Conservation (phyloP, 352 stramenopile genomes). For the Saprolegnia parasitica region DNA sequence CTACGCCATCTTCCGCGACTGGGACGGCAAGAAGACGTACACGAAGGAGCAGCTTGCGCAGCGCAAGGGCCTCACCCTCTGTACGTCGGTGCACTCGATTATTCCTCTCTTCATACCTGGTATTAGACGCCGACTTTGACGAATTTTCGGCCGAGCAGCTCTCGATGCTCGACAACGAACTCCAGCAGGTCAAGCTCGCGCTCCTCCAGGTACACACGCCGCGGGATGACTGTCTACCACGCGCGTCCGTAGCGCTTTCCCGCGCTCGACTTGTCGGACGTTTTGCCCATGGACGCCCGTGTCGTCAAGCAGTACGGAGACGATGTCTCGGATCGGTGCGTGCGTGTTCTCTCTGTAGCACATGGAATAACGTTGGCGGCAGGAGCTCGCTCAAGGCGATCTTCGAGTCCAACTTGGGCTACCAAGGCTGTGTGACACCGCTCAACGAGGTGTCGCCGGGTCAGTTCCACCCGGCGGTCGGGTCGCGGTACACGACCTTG, state of each 20-base stretch:
- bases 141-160: slow-evolving; percentile 90
- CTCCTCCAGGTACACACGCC: slow-evolving; percentile 47
- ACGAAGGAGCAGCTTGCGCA: slow-evolving; percentile 75
- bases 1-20: slow-evolving; percentile 91
- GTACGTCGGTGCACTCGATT: slow-evolving; percentile 39
- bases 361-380: too few relatives aligned
- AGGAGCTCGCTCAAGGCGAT: slow-evolving; percentile 68
- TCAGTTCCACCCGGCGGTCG: slow-evolving; percentile 75
- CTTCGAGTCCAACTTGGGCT: slow-evolving; percentile 88
- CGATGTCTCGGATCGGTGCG: slow-evolving; percentile 68
- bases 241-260: slow-evolving; percentile 63
- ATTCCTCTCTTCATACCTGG: slow-evolving; percentile 1
- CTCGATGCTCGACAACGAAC: slow-evolving; percentile 90
- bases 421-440: slow-evolving; percentile 86
- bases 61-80: slow-evolving; percentile 84
- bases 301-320: slow-evolving; percentile 91
- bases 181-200: slow-evolving; percentile 89
- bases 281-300: slow-evolving; percentile 86
- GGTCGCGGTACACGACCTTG: slow-evolving; percentile 44
- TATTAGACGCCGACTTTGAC: slow-evolving; percentile 86
- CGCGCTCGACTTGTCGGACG: slow-evolving; percentile 84
- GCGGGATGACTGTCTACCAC: neutral
- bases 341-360: neutral
- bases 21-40: slow-evolving; percentile 87
- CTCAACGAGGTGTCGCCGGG: slow-evolving; percentile 69